Conservation (phyloP, 352 stramenopile species). For the Phytopythium delawarense region DNA sequence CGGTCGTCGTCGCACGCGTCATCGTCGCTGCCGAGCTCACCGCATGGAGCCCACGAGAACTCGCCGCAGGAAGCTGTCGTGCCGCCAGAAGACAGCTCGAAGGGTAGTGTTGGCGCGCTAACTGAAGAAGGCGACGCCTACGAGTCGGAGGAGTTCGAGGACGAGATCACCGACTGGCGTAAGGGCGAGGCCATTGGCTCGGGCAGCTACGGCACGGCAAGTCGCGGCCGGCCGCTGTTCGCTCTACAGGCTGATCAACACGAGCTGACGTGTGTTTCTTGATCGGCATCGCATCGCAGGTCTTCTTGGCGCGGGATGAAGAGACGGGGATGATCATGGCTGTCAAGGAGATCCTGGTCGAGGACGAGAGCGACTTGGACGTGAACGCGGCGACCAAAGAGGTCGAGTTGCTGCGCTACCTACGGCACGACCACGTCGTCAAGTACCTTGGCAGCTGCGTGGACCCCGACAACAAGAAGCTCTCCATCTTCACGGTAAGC, state of each 20-base stretch:
- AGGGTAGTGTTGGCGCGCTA: background rate
- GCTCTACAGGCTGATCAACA: no score
- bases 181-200: slow-evolving; percentile 52
- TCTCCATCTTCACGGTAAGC: slow-evolving; percentile 85
- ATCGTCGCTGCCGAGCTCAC: background rate
- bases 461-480: slow-evolving; percentile 45
- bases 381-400: slow-evolving; percentile 52
- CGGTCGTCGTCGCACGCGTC: background rate
- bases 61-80: background rate
- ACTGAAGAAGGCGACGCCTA: slow-evolving; percentile 21
- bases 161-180: slow-evolving; percentile 55
- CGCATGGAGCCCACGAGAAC: background rate
- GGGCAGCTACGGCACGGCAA: slow-evolving; percentile 60
- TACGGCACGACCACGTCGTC: slow-evolving; percentile 91
- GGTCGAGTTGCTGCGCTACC: slow-evolving; percentile 82
- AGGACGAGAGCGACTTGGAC: slow-evolving; percentile 33
- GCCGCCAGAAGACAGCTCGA: background rate
- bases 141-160: slow-evolving; percentile 39
- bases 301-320: slow-evolving; percentile 91
- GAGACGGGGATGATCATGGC: slow-evolving; percentile 85
- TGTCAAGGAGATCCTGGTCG: slow-evolving; percentile 59
- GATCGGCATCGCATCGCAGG: slow-evolving; percentile 13
- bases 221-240: background rate
- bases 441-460: slow-evolving; percentile 89
- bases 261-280: background rate